Conservation (phyloP, 495 filamentous ascomycete species). For the Penicillium riverlandense region DNA sequence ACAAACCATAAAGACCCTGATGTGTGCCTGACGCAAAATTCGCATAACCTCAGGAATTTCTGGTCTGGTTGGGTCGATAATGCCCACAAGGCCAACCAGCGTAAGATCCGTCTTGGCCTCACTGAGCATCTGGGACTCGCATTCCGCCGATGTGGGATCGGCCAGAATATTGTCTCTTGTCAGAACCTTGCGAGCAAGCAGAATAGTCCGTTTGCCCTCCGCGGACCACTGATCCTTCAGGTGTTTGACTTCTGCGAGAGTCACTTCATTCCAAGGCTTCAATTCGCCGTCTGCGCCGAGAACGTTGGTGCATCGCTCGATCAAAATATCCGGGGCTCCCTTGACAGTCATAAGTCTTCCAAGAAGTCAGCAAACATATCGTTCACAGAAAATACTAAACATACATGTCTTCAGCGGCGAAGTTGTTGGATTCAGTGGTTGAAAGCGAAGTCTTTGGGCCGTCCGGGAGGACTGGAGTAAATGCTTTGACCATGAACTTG, state of each 20-base stretch:
- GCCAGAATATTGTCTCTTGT: slow-evolving; percentile 22
- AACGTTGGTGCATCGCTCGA: slow-evolving; percentile 46
- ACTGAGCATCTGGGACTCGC: slow-evolving; percentile 44
- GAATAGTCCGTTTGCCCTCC: slow-evolving; percentile 57
- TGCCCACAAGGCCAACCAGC: slow-evolving; percentile 56
- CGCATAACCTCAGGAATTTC: slow-evolving; percentile 56
- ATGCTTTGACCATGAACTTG: slow-evolving; percentile 57
- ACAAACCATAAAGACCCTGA: slow-evolving; percentile 54
- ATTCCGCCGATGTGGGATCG: slow-evolving; percentile 32
- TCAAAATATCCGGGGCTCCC: slow-evolving; percentile 57
- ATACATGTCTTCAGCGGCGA: no score
- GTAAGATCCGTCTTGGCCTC: slow-evolving; percentile 44
- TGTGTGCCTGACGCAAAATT: slow-evolving; percentile 52
- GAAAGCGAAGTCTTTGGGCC: slow-evolving; percentile 1
- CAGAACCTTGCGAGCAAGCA: slow-evolving; percentile 54
- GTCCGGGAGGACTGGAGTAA: neutral
- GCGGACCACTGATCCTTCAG: slow-evolving; percentile 56
- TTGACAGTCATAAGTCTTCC: slow-evolving; percentile 45
- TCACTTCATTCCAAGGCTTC: slow-evolving; percentile 28
- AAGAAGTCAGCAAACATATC: no score
- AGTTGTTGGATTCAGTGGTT: slow-evolving; percentile 12
- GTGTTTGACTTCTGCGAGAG: slow-evolving; percentile 34
- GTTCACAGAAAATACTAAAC: no score
- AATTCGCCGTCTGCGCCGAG: slow-evolving; percentile 40
- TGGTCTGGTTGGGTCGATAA: slow-evolving; percentile 59